A percentile compares a stretch with the other conserved stretches of the same genome.
Evolutionary conservation across 176 grass and related monocot species (phyloP).

Genomic region (Elymus sibiricus): DNA sequence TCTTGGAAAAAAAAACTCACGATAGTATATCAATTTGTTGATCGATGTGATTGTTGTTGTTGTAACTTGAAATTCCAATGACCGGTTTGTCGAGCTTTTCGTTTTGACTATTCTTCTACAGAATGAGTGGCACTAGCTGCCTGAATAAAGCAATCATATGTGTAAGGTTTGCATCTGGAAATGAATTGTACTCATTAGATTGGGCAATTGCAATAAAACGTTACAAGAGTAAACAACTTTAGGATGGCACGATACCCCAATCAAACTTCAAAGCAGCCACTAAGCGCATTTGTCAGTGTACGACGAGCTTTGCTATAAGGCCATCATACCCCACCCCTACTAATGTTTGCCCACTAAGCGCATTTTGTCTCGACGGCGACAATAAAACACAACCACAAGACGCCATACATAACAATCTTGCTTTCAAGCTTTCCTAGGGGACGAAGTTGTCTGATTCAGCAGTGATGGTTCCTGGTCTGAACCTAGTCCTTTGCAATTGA

Average conservation of each 20-base stretch:
- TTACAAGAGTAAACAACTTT: not conserved
- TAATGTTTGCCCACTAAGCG: no score
- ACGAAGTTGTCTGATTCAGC: no score
- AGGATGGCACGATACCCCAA: not conserved
- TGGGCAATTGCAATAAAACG: not conserved
- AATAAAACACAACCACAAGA: no score
- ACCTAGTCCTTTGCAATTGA: no score
- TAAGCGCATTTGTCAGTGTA: no score
- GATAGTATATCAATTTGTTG: not conserved
- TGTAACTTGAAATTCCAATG: not conserved
- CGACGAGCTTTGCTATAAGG: no score
- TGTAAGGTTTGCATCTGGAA: not conserved
- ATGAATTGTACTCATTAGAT: not conserved
- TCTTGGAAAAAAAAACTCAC: not conserved
- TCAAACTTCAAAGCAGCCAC: no score
- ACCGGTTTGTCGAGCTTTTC: slow-evolving; percentile 13
- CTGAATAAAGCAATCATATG: slow-evolving; percentile 27
- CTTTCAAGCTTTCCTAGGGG: no score
- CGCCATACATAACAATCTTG: no score
- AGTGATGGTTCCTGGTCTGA: no score
- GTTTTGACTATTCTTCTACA: slow-evolving; percentile 2
- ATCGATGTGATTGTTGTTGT: not conserved
- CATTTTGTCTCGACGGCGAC: no score
- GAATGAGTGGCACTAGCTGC: not conserved
- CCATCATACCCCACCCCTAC: no score